A percentile compares a stretch with the other conserved stretches of the same genome.
Evolutionary conservation across 2,329 filamentous ascomycete genomes (phyloP).

Genomic region (Phialocephala sp.): DNA sequence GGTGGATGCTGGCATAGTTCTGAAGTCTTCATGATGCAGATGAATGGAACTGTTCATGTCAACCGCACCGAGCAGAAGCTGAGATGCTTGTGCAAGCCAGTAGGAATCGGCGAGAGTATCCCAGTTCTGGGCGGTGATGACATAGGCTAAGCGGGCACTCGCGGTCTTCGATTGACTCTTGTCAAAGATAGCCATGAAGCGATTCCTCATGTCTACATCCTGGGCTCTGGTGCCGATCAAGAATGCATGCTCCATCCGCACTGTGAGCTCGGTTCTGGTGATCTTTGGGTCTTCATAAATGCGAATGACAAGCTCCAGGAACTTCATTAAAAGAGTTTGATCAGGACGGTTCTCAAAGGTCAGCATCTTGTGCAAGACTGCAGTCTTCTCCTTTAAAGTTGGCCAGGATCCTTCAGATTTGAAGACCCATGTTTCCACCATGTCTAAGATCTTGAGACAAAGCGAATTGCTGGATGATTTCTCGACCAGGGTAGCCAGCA

Average conservation of each 20-base stretch:
- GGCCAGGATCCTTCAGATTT: conserved; percentile 93
- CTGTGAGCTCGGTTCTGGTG: conserved; percentile 90
- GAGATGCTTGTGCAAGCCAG: conserved; percentile 95
- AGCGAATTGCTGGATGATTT: conserved; percentile 87
- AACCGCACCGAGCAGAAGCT: conserved; percentile 87
- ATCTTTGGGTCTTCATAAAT: conserved; percentile 99
- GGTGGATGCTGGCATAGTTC: conserved; percentile 73
- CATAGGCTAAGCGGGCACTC: conserved; percentile 85
- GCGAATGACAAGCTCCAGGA: conserved; percentile 92
- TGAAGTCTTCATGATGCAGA: conserved; percentile 85
- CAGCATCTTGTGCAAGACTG: conserved; percentile 98
- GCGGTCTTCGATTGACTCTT: conserved; percentile 92
- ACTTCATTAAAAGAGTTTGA: conserved; percentile 85
- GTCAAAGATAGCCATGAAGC: conserved; percentile 96
- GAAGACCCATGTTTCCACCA: conserved; percentile 98
- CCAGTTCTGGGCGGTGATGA: conserved; percentile 94
- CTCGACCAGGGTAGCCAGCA: conserved; percentile 92
- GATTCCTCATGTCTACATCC: conserved; percentile 95
- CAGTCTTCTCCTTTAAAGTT: conserved; percentile 97
- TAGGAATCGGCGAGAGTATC: conserved; percentile 93
- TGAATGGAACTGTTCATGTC: conserved; percentile 83
- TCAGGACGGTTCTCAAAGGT: conserved; percentile 88
- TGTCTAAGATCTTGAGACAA: conserved; percentile 89
- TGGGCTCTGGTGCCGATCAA: conserved; percentile 91
- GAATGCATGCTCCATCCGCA: conserved; percentile 97